Evolutionary conservation across 257 asterid species (phyloP).

Genomic region (Capsicum chinense): DNA sequence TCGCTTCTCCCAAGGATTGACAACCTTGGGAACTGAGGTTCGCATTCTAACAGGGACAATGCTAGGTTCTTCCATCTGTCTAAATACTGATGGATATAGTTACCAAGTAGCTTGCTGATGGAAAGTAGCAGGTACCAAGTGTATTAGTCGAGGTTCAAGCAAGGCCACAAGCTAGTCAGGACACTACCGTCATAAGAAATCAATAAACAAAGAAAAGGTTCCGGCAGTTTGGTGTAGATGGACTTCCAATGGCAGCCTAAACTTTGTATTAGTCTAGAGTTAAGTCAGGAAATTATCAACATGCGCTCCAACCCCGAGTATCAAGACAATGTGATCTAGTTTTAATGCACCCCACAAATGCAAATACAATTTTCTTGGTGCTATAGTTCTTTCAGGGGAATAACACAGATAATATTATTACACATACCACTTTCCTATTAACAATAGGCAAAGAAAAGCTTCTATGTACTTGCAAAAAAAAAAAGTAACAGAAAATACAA

Average conservation of each 20-base stretch:
- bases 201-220: background rate
- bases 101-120: background rate
- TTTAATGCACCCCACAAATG: background rate
- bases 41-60: background rate
- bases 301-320: background rate
- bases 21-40: background rate
- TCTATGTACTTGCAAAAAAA: background rate
- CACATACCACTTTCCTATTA: background rate
- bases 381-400: conserved; percentile 20
- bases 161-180: background rate
- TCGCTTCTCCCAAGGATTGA: background rate
- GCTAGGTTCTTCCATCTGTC: background rate
- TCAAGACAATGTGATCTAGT: background rate
- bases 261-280: background rate
- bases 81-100: background rate
- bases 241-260: background rate
- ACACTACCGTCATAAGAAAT: background rate
- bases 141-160: background rate
- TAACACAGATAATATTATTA: background rate
- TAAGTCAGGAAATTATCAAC: background rate
- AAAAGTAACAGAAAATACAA: background rate
- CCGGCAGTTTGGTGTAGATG: background rate
- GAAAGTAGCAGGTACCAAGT: background rate
- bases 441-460: background rate
- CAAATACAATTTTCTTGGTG: background rate